Evolutionary conservation across 352 stramenopile species (phyloP).

Genomic region (Pythium folliculosum): DNA sequence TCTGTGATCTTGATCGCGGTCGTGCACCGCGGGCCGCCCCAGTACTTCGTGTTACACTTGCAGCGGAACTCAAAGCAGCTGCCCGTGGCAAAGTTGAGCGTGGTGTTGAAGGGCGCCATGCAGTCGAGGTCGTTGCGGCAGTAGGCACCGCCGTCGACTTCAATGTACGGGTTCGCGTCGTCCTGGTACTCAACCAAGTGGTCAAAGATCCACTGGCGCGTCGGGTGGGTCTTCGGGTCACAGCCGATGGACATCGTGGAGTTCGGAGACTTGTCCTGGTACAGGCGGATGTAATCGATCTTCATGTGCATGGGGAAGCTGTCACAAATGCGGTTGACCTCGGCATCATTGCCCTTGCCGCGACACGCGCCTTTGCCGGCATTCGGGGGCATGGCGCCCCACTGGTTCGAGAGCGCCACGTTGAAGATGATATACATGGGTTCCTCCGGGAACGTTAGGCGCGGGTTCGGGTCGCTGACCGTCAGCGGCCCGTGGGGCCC

Average conservation of each 20-base stretch:
- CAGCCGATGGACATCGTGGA: slow-evolving; percentile 61
- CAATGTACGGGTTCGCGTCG: slow-evolving; percentile 48
- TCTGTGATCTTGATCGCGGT: slow-evolving; percentile 37
- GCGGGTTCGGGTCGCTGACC: slow-evolving; percentile 44
- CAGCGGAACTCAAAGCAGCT: slow-evolving; percentile 51
- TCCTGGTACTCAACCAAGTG: slow-evolving; percentile 63
- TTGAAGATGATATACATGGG: slow-evolving; percentile 95
- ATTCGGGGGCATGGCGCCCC: slow-evolving; percentile 73
- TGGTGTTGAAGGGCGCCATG: slow-evolving; percentile 45
- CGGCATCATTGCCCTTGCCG: slow-evolving; percentile 47
- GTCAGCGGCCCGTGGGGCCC: slow-evolving; percentile 47
- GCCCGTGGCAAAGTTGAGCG: slow-evolving; percentile 53
- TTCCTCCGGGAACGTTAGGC: slow-evolving; percentile 77
- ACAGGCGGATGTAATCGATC: slow-evolving; percentile 86
- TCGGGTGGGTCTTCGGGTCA: slow-evolving; percentile 62
- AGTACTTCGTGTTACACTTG: slow-evolving; percentile 60
- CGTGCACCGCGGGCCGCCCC: slow-evolving; percentile 65
- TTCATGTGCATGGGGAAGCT: slow-evolving; percentile 84
- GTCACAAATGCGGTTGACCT: slow-evolving; percentile 71
- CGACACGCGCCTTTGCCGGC: slow-evolving; percentile 49
- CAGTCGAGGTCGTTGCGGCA: slow-evolving; percentile 62
- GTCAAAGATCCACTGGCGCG: slow-evolving; percentile 70
- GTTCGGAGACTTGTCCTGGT: slow-evolving; percentile 47
- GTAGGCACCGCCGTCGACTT: slow-evolving; percentile 54
- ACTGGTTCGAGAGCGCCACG: slow-evolving; percentile 89